These are phyloP conservation scores for Tetrapisispora namnaoensis DNA, from an alignment of 805 yeast species.

Conservation along the genomic window DNA sequence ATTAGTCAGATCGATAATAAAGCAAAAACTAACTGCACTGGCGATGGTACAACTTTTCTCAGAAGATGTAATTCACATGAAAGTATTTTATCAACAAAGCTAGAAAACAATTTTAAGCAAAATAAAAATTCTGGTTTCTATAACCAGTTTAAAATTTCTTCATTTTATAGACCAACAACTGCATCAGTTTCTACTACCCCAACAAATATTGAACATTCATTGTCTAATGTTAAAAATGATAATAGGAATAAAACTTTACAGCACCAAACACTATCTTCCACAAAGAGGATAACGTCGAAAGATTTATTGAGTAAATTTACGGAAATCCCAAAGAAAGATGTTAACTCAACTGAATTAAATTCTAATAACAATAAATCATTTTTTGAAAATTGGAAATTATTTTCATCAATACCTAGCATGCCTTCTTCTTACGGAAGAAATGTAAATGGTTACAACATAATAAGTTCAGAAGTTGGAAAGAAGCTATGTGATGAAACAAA, in stretches of 20 bases:
- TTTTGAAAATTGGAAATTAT: slow-evolving; percentile 14
- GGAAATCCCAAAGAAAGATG: neutral
- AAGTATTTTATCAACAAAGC: slow-evolving; percentile 20
- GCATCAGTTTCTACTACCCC: slow-evolving; percentile 1
- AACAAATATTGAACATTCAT: neutral
- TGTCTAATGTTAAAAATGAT: neutral
- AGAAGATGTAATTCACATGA: slow-evolving; percentile 28
- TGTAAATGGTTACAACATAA: neutral
- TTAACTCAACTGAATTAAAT: neutral
- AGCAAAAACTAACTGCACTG: neutral
- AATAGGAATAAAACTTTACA: neutral
- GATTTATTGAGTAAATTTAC: slow-evolving; percentile 8
- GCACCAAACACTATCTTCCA: neutral
- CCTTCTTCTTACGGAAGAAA: neutral
- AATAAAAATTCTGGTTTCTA: neutral
- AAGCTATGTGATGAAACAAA: neutral
- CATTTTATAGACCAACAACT: neutral
- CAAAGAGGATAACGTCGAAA: slow-evolving; percentile 5
- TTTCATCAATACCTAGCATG: slow-evolving; percentile 6
- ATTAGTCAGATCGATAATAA: neutral
- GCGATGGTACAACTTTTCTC: slow-evolving; percentile 8
- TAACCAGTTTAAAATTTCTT: neutral
- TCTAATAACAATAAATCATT: slow-evolving; percentile 5
- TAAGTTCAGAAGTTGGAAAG: slow-evolving; percentile 1
- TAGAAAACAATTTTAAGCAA: neutral